Evolutionary conservation across 1,284 basidiomycete species (phyloP).

Genomic region (Pisolithus thermaeus): DNA sequence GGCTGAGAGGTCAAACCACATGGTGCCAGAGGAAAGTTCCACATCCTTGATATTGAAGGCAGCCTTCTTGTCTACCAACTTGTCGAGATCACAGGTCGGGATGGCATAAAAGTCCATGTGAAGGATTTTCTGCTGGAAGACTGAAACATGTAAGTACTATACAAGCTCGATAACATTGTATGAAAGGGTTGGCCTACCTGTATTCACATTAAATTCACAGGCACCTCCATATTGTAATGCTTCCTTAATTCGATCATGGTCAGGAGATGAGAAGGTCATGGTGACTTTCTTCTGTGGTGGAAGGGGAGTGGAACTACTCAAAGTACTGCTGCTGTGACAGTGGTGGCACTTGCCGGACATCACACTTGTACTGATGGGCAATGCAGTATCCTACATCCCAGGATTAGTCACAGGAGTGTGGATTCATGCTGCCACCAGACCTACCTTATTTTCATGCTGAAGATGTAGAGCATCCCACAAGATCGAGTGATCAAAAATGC

Average conservation of each 20-base stretch:
- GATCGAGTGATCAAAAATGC: too few relatives aligned
- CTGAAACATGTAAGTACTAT: neutral
- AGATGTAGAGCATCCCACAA: too few relatives aligned
- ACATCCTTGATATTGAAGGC: neutral
- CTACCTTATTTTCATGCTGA: too few relatives aligned
- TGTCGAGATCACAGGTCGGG: neutral
- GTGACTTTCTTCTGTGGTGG: neutral
- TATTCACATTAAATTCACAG: neutral
- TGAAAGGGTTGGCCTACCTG: neutral
- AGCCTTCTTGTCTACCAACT: neutral
- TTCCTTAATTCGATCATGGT: slow-evolving; percentile 1
- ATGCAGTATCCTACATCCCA: neutral
- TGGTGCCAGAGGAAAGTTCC: neutral
- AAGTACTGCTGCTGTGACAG: neutral
- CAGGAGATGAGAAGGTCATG: neutral
- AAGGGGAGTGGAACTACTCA: neutral
- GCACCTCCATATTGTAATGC: slow-evolving; percentile 2
- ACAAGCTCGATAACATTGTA: too few relatives aligned
- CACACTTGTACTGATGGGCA: neutral
- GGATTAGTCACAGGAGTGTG: too few relatives aligned
- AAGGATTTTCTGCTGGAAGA: neutral
- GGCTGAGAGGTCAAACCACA: neutral
- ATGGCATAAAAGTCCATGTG: slow-evolving; percentile 1
- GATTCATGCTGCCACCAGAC: too few relatives aligned
- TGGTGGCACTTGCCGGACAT: slow-evolving; percentile 1